Evolutionary conservation across 306 rosid genomes (phyloP), one percentile per base, ranked within the genome.

Genomic region (Pterocarpus santalinus): DNA sequence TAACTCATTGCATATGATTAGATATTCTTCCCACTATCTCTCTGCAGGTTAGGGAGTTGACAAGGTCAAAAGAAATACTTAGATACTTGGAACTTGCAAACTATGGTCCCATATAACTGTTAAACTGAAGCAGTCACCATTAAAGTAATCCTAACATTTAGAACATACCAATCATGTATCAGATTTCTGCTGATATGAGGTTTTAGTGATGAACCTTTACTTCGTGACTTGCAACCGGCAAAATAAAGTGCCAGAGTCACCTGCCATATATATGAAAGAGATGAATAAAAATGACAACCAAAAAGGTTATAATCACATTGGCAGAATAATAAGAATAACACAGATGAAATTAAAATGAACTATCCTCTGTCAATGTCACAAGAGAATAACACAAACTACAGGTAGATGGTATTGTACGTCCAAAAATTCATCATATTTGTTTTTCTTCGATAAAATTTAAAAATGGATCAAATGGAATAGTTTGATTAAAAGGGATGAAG

Each of bases 91-190:
- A 22, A 68, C 9, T 69, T 43, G 38, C 57, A 53, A 52, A 53
- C 67, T 33, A 63, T 28, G 47, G 41, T 13, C 58, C 49, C 65
- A 46, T 30, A 2, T 16, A 71, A 46, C 15, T 62, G 35, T 34
- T 17, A 38, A 38, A 51, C 39, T 51, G 36, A 81, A 80, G 72
- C 33, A 38, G 12, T 15, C 49, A 75, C 64, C 14, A 53, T 76
- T 47, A 8, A 43, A 80, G 83, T 53, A 76, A 78, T 63, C 30
- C 34, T 30, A 78, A 34, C 61, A 51, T 51, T 75, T 63, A 80
- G n/a, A 38, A 82, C 77, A 66, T 96, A 93, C 99, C 98, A 96
- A 85, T 93, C 97, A 32, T 92, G 85, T 77, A 96, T 82, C 53
- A 96, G 84, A 80, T 90, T 84, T 65, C 92, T 97, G 5, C 91